Base-by-base conservation (phyloP, 1,284 basidiomycete species). In the Thelephora terrestris region DNA sequence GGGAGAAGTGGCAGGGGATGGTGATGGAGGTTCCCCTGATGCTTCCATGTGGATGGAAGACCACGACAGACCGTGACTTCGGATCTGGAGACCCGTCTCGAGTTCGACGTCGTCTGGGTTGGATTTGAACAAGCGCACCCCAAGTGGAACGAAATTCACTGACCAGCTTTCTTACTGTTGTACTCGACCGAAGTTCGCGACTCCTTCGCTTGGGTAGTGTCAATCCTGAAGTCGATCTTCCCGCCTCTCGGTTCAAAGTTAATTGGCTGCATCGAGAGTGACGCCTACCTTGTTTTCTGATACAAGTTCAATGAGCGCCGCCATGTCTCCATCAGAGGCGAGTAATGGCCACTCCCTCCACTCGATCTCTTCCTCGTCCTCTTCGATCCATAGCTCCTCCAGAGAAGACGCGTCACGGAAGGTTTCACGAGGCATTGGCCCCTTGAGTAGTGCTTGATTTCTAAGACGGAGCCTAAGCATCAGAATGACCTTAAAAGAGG, bases 141-240 rank as follows among this genome's bases (percentile, higher is more conserved):
- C 18, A 32, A 4, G 21, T 9, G 12, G 18, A 12, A 44, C 24
- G 12, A 7, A 34, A 6, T 32, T 18, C 16, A 64, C 70, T 53
- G 49, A 81, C 87, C 84, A 55, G 85, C 82, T 71, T 84, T 88
- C 70, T 88, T 88, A 64, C 87, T 90, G 55, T 90, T 85, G 79
- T 84, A 85, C 58, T 89, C 83, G 25, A 89, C 65, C 12, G 61
- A 64, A 12, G 66, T 57, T 7, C 82, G 74, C 21, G 74, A 74
- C 17, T 66, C 63, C 53, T 71, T 75, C 5, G 79, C 69, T 49
- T 74, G 72, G n/a, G 74, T 68, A 2, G 78, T 78, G 55, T 91
- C 84, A 23, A 90, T 63, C 40, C 68, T 68, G 54, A 89, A 79
- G 44, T 81, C 75, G 24, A 85, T 70, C 84, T 32, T 88, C 52